A percentile compares a stretch with the other conserved stretches of the same genome.
Conservation (phyloP, 139 green algal genomes). For the Chlamydomonas incerta region DNA sequence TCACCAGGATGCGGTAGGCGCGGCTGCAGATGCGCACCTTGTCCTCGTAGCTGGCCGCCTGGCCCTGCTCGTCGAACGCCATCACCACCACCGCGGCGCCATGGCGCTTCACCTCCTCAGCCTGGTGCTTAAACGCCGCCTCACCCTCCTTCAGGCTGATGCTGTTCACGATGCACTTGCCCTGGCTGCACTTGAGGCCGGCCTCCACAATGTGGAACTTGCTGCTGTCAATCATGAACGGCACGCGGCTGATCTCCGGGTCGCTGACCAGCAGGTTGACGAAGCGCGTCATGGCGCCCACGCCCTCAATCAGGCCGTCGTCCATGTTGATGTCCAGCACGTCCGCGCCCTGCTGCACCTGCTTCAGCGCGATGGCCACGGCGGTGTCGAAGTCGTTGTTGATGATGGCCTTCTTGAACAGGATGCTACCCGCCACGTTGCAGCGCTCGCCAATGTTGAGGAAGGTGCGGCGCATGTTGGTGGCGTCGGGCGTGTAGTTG, state of each 20-base stretch:
- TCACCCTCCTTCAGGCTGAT: conserved; percentile 99
- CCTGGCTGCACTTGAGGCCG: conserved; percentile 94
- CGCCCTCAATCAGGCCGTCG: conserved; percentile 96
- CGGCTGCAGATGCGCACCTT: conserved; percentile 95
- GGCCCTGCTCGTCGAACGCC: conserved; percentile 97
- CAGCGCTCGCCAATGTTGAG: conserved; percentile 97
- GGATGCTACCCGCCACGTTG: conserved; percentile 95
- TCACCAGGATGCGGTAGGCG: conserved; percentile 95
- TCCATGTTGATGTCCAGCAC: conserved; percentile 99
- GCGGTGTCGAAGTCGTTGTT: conserved; percentile 96
- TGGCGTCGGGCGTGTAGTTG: conserved; percentile 87
- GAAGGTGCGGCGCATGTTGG: conserved; percentile 90
- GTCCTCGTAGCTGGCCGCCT: conserved; percentile 80
- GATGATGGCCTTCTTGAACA: conserved; percentile 98
- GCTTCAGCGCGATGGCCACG: conserved; percentile 89
- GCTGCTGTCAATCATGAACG: conserved; percentile 99
- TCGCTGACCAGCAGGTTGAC: conserved; percentile 98
- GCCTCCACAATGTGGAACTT: conserved; percentile 99
- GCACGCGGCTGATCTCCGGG: conserved; percentile 93
- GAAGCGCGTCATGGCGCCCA: conserved; percentile 95
- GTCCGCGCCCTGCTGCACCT: conserved; percentile 88
- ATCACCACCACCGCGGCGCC: conserved; percentile 98
- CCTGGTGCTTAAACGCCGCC: conserved; percentile 90
- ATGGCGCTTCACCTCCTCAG: conserved; percentile 85
- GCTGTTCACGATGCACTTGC: conserved; percentile 99